Base-by-base conservation (phyloP, 441 rosid species). In the Geranium incanum region DNA sequence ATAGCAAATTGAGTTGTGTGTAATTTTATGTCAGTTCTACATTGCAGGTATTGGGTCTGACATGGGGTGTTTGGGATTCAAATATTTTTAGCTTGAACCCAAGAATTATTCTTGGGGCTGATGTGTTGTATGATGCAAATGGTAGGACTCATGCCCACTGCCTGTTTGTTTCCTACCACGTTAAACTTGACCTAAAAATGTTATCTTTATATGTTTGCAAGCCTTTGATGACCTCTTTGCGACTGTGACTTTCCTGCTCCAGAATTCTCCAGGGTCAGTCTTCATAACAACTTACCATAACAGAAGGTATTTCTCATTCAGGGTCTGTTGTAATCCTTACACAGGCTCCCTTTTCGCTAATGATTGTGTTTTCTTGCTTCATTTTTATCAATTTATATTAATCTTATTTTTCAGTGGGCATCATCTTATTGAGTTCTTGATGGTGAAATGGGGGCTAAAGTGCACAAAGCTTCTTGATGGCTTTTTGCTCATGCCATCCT, bases 11-110 rank as follows among this genome's bases (percentile, higher is more conserved):
- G 16, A n/a, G 60, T 52, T 52, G 3, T 15, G 12, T 52, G 19
- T 15, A 52, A 52, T 52, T 52, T 52, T 52, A 19, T 45, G 48
- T 68, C 6, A 55, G 36, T 50, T 70, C 62, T 68, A 43, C 41
- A 39, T 71, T 79, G 55, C 78, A 90, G 97, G 89, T 90, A 28
- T 12, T 81, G 50, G 93, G 92, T 68, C 80, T 93, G 62, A 87
- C 92, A n/a, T 90, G 98, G 97, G 97, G 98, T 75, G 79, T 86
- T 72, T 89, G 92, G 97, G 90, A 88, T 81, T 86, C 77, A 52
- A 70, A 87, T 4, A 67, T 89, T 39, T 88, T 93, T 63, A 76
- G 78, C 68, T 77, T 90, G 67, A 72, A 75, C 69, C 92, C 92
- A 1, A 84, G 81, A n/a, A 37, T 93, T 70, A 86, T 90, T 76